Evolutionary conservation across 2,329 filamentous ascomycete genomes (phyloP).

Genomic region (Cryphonectria radicalis): DNA sequence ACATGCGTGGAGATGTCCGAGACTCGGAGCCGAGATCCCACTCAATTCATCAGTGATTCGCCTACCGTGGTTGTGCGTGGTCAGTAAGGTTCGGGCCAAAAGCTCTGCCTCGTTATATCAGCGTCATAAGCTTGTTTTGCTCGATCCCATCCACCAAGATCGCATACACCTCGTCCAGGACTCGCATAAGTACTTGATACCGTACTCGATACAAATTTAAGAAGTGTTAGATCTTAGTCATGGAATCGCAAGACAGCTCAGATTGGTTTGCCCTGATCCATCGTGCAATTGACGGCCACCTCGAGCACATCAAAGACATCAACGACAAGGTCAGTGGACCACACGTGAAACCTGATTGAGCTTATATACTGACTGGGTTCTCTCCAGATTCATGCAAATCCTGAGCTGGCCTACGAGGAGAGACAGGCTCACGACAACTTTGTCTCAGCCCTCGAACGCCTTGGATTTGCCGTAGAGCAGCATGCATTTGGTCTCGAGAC

Average conservation of each 20-base stretch:
- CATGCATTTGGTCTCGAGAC: conserved; percentile 57
- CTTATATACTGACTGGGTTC: neutral
- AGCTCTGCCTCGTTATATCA: neutral
- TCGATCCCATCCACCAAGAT: neutral
- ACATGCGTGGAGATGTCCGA: neutral
- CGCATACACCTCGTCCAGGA: neutral
- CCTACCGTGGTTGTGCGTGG: neutral
- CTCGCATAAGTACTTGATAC: neutral
- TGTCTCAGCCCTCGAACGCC: conserved; percentile 46
- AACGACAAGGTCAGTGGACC: conserved; percentile 27
- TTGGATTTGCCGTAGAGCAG: conserved; percentile 51
- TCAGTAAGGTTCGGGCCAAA: neutral
- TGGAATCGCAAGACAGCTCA: neutral
- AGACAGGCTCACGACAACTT: conserved; percentile 56
- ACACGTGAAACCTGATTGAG: too few relatives aligned
- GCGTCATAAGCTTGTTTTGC: neutral
- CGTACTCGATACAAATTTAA: neutral
- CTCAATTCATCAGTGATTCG: neutral
- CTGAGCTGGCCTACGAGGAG: conserved; percentile 57
- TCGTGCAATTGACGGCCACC: conserved; percentile 28
- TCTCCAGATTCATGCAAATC: conserved; percentile 46
- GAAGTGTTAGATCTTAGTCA: neutral
- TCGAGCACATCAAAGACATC: conserved; percentile 32
- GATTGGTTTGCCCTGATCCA: conserved; percentile 26
- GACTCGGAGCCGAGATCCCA: neutral